Conservation (phyloP, 352 stramenopile species). For the Globisporangium paroecandrum region DNA sequence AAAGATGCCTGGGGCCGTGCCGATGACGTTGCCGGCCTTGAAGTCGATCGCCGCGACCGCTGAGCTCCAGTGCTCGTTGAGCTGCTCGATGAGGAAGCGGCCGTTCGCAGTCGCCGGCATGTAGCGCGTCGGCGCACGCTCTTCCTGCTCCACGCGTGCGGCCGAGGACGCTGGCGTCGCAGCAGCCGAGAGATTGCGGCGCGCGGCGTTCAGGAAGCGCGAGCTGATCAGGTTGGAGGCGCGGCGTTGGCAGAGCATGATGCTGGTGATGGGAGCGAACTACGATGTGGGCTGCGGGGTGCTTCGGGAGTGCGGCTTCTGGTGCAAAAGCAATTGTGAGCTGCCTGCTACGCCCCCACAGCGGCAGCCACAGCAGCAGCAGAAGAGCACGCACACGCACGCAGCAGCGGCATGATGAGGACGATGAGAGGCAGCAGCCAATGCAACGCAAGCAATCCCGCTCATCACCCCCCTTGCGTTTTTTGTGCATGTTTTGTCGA, state of each 20-base stretch:
- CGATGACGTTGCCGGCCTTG: constrained; percentile 59
- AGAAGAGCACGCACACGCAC: neutral
- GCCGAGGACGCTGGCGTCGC: constrained; percentile 24
- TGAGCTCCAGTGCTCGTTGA: constrained; percentile 74
- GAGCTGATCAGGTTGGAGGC: constrained; percentile 16
- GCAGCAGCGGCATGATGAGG: neutral
- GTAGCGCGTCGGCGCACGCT: constrained; percentile 42
- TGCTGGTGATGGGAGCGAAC: neutral
- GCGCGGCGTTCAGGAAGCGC: constrained; percentile 25
- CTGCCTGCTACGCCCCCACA: neutral
- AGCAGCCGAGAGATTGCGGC: constrained; percentile 43
- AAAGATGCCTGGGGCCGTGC: constrained; percentile 59
- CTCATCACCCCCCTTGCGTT: constrained; percentile 14
- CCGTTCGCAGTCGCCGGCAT: constrained; percentile 56
- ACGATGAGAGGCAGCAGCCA: constrained; percentile 6
- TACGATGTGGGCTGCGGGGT: neutral
- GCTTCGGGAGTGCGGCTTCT: neutral
- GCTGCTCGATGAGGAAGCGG: constrained; percentile 68
- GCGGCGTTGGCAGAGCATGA: constrained; percentile 30
- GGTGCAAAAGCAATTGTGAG: constrained; percentile 17
- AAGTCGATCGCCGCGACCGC: constrained; percentile 69
- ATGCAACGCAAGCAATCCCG: constrained; percentile 2
- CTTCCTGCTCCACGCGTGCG: constrained; percentile 22
- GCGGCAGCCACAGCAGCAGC: neutral
- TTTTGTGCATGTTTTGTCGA: constrained; percentile 11